These are phyloP conservation scores for Zygotorulaspora mrakii DNA, from an alignment of 1,139 yeast genomes.

Conservation along the genomic window DNA sequence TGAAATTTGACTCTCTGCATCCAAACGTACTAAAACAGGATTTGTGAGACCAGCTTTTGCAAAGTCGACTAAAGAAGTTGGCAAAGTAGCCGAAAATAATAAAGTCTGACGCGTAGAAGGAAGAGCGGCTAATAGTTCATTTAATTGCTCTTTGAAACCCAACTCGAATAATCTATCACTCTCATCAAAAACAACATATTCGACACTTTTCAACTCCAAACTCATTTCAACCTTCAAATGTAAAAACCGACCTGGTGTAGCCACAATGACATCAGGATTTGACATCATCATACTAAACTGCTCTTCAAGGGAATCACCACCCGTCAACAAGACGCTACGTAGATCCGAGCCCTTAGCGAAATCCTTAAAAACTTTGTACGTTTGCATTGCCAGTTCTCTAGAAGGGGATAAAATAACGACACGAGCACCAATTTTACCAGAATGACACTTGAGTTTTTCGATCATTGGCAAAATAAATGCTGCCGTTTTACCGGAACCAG, in stretches of 20 bases:
- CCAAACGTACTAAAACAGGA: slow-evolving; percentile 88
- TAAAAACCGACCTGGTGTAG: slow-evolving; percentile 96
- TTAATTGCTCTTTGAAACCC: slow-evolving; percentile 94
- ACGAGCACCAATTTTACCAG: slow-evolving; percentile 84
- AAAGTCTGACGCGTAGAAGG: slow-evolving; percentile 84
- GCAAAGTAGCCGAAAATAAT: slow-evolving; percentile 91
- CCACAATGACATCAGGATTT: slow-evolving; percentile 91
- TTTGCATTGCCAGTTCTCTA: slow-evolving; percentile 83
- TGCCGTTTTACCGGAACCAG: slow-evolving; percentile 98
- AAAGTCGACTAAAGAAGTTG: slow-evolving; percentile 86
- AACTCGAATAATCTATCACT: slow-evolving; percentile 96
- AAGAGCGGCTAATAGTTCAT: slow-evolving; percentile 78
- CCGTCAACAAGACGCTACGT: slow-evolving; percentile 75
- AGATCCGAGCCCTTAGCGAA: slow-evolving; percentile 81
- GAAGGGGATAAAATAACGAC: slow-evolving; percentile 89
- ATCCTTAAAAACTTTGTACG: slow-evolving; percentile 83
- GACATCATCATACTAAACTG: slow-evolving; percentile 91
- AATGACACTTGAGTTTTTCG: slow-evolving; percentile 76
- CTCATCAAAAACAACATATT: slow-evolving; percentile 93
- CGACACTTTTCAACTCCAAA: slow-evolving; percentile 73
- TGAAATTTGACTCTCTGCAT: slow-evolving; percentile 85
- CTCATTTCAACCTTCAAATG: slow-evolving; percentile 96
- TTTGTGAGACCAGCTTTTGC: slow-evolving; percentile 94
- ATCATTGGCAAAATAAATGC: slow-evolving; percentile 93
- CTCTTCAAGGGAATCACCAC: slow-evolving; percentile 96